Conservation (phyloP, 441 rosid species). For the Syzygium malaccense region DNA sequence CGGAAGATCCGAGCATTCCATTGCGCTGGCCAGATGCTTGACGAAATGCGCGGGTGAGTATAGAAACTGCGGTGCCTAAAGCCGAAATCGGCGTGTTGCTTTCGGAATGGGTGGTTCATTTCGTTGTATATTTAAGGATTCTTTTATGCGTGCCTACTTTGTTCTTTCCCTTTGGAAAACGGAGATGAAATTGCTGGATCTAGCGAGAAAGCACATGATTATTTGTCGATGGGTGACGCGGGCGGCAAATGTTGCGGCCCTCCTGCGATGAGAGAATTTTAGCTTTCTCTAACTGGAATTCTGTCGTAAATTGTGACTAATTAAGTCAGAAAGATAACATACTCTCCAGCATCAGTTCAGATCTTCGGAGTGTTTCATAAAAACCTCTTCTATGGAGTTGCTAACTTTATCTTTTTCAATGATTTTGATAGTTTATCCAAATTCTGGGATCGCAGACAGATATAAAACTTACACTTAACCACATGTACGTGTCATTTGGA, state of each 20-base stretch:
- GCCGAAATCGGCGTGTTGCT: background rate
- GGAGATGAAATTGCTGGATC: slow-evolving; percentile 97
- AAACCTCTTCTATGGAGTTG: too few relatives aligned
- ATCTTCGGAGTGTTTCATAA: too few relatives aligned
- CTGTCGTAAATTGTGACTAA: too few relatives aligned
- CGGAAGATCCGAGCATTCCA: too few relatives aligned
- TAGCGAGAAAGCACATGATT: slow-evolving; percentile 93
- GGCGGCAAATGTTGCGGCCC: slow-evolving; percentile 70
- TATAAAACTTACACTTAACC: background rate
- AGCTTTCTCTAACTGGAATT: background rate
- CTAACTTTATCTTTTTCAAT: background rate
- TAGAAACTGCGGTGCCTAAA: too few relatives aligned
- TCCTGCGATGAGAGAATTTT: slow-evolving; percentile 25
- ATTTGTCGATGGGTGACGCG: slow-evolving; percentile 49
- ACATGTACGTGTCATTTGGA: too few relatives aligned
- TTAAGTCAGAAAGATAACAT: too few relatives aligned
- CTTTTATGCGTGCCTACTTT: background rate
- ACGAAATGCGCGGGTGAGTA: too few relatives aligned
- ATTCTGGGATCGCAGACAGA: too few relatives aligned
- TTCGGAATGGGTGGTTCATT: background rate
- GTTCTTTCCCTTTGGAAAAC: background rate
- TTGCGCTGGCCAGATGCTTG: too few relatives aligned
- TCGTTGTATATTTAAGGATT: too few relatives aligned
- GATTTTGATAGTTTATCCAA: background rate
- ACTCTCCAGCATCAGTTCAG: too few relatives aligned